Conservation (phyloP, 2,329 filamentous ascomycete species). For the Colletotrichum spaethianum region DNA sequence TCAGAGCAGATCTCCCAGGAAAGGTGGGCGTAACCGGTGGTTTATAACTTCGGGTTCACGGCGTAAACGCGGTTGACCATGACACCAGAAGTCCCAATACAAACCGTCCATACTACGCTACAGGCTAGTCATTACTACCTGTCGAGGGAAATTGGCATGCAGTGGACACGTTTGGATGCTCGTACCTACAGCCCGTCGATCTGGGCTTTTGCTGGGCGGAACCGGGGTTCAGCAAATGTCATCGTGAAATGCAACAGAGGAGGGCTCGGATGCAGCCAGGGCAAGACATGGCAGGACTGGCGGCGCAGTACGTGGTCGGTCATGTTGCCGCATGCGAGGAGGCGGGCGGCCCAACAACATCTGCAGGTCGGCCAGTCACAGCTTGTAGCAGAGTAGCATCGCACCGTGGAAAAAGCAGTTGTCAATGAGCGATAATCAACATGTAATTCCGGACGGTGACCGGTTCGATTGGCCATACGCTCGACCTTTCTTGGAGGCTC, state of each 20-base stretch:
- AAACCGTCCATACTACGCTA: background rate
- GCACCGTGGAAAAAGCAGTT: background rate
- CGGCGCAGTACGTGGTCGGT: background rate
- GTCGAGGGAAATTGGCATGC: slow-evolving; percentile 20
- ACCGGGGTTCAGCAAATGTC: background rate
- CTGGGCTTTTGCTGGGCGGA: slow-evolving; percentile 32
- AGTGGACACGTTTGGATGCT: slow-evolving; percentile 11
- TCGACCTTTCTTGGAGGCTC: slow-evolving; percentile 30
- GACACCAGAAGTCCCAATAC: background rate
- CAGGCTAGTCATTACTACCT: slow-evolving; percentile 21
- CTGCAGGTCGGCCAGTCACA: slow-evolving; percentile 9
- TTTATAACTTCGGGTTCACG: slow-evolving; percentile 18
- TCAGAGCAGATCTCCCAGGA: background rate
- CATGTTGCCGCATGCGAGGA: slow-evolving; percentile 11
- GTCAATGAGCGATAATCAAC: slow-evolving; percentile 23
- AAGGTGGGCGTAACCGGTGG: background rate
- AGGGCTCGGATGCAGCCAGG: slow-evolving; percentile 19
- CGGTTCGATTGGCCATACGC: slow-evolving; percentile 7
- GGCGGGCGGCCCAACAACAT: background rate
- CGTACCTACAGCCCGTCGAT: slow-evolving; percentile 4
- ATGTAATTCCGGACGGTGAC: background rate
- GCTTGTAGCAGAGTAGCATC: slow-evolving; percentile 23
- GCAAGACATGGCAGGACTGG: background rate
- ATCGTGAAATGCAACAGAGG: slow-evolving; percentile 9
- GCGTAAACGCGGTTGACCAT: no score